These are phyloP conservation scores for Aspergillus steynii DNA, from an alignment of 495 filamentous ascomycete genomes.

Conservation along the genomic window DNA sequence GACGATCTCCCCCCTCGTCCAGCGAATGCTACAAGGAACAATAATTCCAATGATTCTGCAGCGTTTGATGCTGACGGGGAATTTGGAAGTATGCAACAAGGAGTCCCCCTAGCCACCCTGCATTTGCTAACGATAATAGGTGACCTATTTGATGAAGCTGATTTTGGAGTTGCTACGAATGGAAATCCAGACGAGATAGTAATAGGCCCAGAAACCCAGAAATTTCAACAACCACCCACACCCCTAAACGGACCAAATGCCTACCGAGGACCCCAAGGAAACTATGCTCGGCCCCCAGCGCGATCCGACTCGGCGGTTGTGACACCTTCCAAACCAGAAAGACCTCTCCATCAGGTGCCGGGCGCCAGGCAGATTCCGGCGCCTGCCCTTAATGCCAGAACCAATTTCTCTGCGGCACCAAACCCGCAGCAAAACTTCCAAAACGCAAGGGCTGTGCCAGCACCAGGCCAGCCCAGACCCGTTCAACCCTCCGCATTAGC, in stretches of 20 bases:
- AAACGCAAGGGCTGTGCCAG: slow-evolving; percentile 21
- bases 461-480: slow-evolving; percentile 24
- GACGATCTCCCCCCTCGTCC: slow-evolving; percentile 41
- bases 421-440: slow-evolving; percentile 24
- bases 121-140: slow-evolving; percentile 36
- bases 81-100: slow-evolving; percentile 60
- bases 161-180: slow-evolving; percentile 60
- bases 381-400: slow-evolving; percentile 25
- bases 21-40: slow-evolving; percentile 20
- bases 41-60: slow-evolving; percentile 16
- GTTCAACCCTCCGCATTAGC: slow-evolving; percentile 10
- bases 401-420: slow-evolving; percentile 21
- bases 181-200: slow-evolving; percentile 66
- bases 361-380: slow-evolving; percentile 25
- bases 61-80: slow-evolving; percentile 51
- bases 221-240: slow-evolving; percentile 30
- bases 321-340: slow-evolving; percentile 48
- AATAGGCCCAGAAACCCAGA: slow-evolving; percentile 33
- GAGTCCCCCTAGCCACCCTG: background rate
- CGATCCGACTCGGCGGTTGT: slow-evolving; percentile 29
- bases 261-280: slow-evolving; percentile 25
- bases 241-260: slow-evolving; percentile 27
- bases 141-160: slow-evolving; percentile 71
- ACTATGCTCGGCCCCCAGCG: slow-evolving; percentile 17
- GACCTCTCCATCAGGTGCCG: slow-evolving; percentile 28